phyloP scores from a whole-genome alignment of 768 basidiomycete species.

The Gautieria morchelliformis region DNA sequence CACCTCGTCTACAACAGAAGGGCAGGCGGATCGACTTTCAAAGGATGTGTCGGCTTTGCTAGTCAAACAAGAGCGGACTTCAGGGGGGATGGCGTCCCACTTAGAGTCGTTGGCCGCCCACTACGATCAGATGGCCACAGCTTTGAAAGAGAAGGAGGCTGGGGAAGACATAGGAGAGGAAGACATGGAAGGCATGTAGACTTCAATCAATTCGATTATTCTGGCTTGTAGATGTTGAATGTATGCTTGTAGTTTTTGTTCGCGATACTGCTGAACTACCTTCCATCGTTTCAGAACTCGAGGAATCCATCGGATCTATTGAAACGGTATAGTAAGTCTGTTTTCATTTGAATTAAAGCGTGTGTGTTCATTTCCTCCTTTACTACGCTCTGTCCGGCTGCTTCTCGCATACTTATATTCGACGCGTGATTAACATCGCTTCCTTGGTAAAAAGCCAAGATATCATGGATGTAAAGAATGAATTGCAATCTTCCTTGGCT shows the following conservation, averaged over 20 bases:
- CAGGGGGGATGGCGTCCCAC: slow-evolving; percentile 60
- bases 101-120: slow-evolving; percentile 65
- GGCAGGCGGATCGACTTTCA: slow-evolving; percentile 17
- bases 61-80: slow-evolving; percentile 45
- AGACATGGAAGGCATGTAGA: slow-evolving; percentile 52
- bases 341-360: background rate
- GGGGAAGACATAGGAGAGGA: slow-evolving; percentile 59
- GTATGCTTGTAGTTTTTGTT: slow-evolving; percentile 52
- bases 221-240: background rate
- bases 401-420: background rate
- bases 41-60: slow-evolving; percentile 31
- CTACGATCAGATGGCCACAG: slow-evolving; percentile 67
- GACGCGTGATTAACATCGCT: background rate
- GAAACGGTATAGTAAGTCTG: slow-evolving; percentile 45
- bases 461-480: slow-evolving; percentile 34
- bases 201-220: background rate
- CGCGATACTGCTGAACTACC: slow-evolving; percentile 74
- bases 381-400: background rate
- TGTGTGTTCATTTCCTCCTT: background rate
- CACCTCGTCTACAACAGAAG: background rate
- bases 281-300: slow-evolving; percentile 62
- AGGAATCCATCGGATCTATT: slow-evolving; percentile 45
- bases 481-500: slow-evolving; percentile 38
- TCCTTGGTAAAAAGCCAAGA: slow-evolving; percentile 33
- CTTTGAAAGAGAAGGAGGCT: slow-evolving; percentile 57